These are phyloP conservation scores for Pulveroboletus sp. DNA, from an alignment of 768 basidiomycete genomes.

Conservation along the genomic window DNA sequence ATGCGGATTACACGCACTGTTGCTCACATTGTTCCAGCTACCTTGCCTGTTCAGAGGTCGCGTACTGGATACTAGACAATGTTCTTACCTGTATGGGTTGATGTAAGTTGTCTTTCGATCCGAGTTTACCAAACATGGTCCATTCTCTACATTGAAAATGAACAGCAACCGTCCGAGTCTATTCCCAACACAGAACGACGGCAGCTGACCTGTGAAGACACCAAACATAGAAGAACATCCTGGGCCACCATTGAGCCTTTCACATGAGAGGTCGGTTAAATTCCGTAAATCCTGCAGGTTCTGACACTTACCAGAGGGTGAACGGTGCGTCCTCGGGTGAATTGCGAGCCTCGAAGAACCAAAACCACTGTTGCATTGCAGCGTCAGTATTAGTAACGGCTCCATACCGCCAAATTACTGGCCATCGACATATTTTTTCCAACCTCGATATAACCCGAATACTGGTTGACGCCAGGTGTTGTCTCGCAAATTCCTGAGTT, in stretches of 20 bases:
- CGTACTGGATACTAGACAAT: background rate
- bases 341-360: constrained; percentile 68
- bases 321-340: constrained; percentile 62
- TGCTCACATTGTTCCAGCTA: constrained; percentile 69
- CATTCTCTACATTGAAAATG: constrained; percentile 43
- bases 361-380: constrained; percentile 53
- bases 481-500: constrained; percentile 68
- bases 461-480: constrained; percentile 55
- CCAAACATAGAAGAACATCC: constrained; percentile 66
- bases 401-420: constrained; percentile 4
- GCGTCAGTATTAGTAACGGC: constrained; percentile 5
- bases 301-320: constrained; percentile 50
- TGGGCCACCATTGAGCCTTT: constrained; percentile 58
- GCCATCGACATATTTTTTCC: constrained; percentile 60
- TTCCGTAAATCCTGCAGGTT: background rate
- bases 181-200: background rate
- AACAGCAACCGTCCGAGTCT: background rate
- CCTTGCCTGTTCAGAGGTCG: background rate
- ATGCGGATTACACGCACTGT: constrained; percentile 44
- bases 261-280: background rate
- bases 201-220: constrained; percentile 52
- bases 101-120: constrained; percentile 52
- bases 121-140: constrained; percentile 60
- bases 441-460: constrained; percentile 62
- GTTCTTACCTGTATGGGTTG: constrained; percentile 57